Base-by-base conservation (phyloP, 345 rosid species). In the Durio zibethinus region DNA sequence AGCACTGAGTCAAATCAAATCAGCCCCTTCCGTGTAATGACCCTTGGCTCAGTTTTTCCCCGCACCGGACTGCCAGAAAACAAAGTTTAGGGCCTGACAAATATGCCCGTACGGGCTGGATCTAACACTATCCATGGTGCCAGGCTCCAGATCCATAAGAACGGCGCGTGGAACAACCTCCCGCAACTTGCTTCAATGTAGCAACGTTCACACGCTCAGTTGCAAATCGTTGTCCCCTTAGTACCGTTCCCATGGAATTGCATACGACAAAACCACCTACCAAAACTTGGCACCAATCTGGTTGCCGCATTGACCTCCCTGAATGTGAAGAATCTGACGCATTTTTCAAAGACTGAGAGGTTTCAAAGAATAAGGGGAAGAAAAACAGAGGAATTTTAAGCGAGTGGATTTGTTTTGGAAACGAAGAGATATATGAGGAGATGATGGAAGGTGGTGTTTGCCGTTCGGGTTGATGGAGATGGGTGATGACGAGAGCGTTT, bases 101-200 rank as follows among this genome's bases (percentile, higher is more conserved):
- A 87, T 87, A 89, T 89, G 89, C 0, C 94, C 94, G 80, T 90
- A 90, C 29, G 90, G 89, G 0, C 92, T 92, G 45, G 90, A 88
- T 86, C 94, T 86, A 82, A 90, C 88, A 67, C 94, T 90, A 50
- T 90, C 94, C 94, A 90, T 90, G 78, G 94, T 90, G 5, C 94
- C 92, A 0, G 94, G 94, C 86, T 90, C 94, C 56, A 90, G 92
- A 87, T 90, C 94, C 94, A 90, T 89, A 35, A 90, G 79, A 5
- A 90, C 91, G 68, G 92, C 92, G 40, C 94, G 89, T 12, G 94
- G 94, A 16, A 90, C 92, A 71, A 90, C 50, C 94, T 80, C 0
- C 94, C 92, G 45, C 94, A 89, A 74, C 94, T 90, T 0, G 92
- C 94, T 83, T 90, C 94, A 73, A 89, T 90, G 88, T 87, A 90